Evolutionary conservation across 176 grass and related monocot species (phyloP).

Genomic region (Aechmea fasciata): DNA sequence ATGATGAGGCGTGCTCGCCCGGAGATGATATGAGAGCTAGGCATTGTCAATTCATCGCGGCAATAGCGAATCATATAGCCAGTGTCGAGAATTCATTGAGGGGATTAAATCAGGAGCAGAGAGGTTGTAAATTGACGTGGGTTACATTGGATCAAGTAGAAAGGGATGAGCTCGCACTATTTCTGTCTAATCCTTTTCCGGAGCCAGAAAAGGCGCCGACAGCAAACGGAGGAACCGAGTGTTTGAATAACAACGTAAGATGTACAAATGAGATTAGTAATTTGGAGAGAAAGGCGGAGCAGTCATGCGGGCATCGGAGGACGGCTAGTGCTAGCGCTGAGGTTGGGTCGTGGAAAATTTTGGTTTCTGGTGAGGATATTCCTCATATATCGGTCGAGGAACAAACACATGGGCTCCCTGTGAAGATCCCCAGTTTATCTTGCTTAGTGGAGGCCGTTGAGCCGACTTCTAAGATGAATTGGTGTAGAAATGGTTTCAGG

Average conservation of each 20-base stretch:
- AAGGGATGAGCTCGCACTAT: conserved; percentile 13
- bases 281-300: not conserved
- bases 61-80: conserved; percentile 7
- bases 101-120: not conserved
- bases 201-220: not conserved
- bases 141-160: conserved; percentile 16
- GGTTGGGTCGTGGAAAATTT: conserved; percentile 20
- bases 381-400: conserved; percentile 5
- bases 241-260: not conserved
- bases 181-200: not conserved
- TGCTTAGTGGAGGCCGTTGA: conserved; percentile 12
- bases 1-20: conserved; percentile 29
- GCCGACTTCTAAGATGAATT: conserved; percentile 7
- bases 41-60: conserved; percentile 42
- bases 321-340: conserved; percentile 13
- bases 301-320: conserved; percentile 12
- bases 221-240: not conserved
- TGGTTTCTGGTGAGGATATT: conserved; percentile 10
- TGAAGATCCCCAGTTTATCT: conserved; percentile 7
- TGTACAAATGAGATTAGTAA: not conserved
- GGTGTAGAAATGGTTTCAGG: conserved; percentile 15
- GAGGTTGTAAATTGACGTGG: not conserved
- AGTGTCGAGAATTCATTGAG: conserved; percentile 8
- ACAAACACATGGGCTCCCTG: not conserved
- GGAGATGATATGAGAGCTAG: conserved; percentile 63